phyloP scores from a whole-genome alignment of 2,329 filamentous ascomycete species.

The Kalmusia sp. region DNA sequence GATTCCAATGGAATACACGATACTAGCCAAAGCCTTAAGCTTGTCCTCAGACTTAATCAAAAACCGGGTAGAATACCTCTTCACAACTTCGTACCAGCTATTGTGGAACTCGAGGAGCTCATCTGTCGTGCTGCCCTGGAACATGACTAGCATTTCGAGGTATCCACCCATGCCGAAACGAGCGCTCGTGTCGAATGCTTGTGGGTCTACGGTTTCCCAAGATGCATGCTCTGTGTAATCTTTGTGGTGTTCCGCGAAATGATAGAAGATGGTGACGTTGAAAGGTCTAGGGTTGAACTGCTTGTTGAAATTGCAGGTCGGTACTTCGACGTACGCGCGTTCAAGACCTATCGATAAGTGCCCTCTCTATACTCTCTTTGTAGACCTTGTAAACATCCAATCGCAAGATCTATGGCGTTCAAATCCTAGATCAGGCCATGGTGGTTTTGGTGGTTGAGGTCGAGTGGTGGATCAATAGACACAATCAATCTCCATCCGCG shows the following conservation, averaged over 20 bases:
- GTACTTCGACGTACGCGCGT: background rate
- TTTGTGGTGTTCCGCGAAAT: background rate
- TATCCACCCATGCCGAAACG: background rate
- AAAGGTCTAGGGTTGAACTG: background rate
- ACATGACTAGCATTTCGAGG: background rate
- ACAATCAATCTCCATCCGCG: background rate
- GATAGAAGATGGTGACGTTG: background rate
- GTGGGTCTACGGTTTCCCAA: background rate
- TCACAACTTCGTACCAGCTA: background rate
- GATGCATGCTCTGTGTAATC: background rate
- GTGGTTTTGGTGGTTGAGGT: background rate
- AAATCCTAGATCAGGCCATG: background rate
- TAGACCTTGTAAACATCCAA: background rate
- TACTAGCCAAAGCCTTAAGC: background rate
- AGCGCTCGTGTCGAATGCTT: background rate
- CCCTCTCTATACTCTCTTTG: background rate
- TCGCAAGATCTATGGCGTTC: background rate
- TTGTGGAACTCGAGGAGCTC: constrained; percentile 1
- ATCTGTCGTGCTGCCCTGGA: background rate
- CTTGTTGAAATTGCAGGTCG: background rate
- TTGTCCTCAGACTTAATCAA: background rate
- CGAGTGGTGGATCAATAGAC: background rate
- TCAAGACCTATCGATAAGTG: background rate
- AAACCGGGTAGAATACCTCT: background rate
- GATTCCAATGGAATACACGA: background rate